Evolutionary conservation across 2,329 filamentous ascomycete species (phyloP), one percentile per base, ranked within the genome.

Genomic region (Cryoendolithus antarcticus): DNA sequence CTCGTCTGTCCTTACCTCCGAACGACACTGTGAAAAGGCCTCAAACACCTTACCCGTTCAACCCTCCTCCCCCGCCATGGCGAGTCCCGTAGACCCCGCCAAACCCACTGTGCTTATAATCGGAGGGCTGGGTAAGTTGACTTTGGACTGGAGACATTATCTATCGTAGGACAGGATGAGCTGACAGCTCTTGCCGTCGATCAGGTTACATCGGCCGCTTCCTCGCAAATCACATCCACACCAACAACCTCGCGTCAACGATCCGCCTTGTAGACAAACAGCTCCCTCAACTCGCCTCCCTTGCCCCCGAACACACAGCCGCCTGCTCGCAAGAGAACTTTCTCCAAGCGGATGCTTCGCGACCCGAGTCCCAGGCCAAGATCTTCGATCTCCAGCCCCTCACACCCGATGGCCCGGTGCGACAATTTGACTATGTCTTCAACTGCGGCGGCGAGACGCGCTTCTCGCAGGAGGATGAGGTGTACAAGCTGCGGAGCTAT

Each of bases 401-500:
- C 6, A 41, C 34, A 6, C 44, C 54, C 13, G 52, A 55, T 37
- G 63, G 78, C 42, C 75, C 84, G 55, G 84, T 83, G 51, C 80
- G 83, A 52, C 70, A 85, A 58, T 96, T 86, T 74, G 89, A 96
- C 65, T 96, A 89, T 59, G 86, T 98, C 54, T 93, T 96, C 75
- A 96, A 98, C 70, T 95, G 91, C 64, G 91, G 89, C 51, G 91
- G 91, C 51, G 91, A 98, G 66, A 94, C 89, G 30, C 79, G 86
- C 58, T 91, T 91, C 66, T 93, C 85, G 27, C 89, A 96, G 59
- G 86, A 94, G 47, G 86, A 95, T 58, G 91, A 95, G 60, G 86
- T 96, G 41, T 98, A 98, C 71, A 86, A 86, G 62, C 71, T 91
- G 54, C 83, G 89, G 50, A 93, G 85, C 48, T 74, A 89, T 52